phyloP scores from a whole-genome alignment of 2,329 filamentous ascomycete genomes.

The Penicillium sp. region DNA sequence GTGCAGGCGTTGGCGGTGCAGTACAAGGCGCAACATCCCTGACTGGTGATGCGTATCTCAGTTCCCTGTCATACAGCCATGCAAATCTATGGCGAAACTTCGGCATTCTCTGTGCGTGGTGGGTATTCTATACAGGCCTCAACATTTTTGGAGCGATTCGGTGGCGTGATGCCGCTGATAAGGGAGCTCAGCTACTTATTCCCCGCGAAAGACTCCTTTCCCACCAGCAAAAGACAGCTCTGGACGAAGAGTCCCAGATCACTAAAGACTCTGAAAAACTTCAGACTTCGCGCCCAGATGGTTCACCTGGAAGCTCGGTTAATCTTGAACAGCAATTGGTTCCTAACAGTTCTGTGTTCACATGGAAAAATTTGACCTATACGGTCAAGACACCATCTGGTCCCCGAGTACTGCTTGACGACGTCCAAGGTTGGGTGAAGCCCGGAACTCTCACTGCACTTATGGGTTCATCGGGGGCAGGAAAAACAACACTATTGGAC shows the following conservation, averaged over 20 bases:
- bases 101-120: constrained; percentile 67
- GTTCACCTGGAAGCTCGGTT: not conserved
- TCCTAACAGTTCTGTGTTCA: constrained; percentile 2
- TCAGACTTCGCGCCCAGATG: not conserved
- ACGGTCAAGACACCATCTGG: constrained; percentile 11
- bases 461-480: constrained; percentile 14
- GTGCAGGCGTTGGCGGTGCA: constrained; percentile 62
- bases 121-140: constrained; percentile 61
- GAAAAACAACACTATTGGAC: constrained; percentile 12
- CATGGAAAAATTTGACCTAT: constrained; percentile 14
- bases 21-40: constrained; percentile 53
- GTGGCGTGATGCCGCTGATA: constrained; percentile 60
- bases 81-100: constrained; percentile 64
- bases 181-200: constrained; percentile 62
- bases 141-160: constrained; percentile 62
- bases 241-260: not conserved
- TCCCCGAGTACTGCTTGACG: constrained; percentile 7
- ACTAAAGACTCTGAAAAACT: not conserved
- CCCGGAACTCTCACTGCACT: constrained; percentile 12
- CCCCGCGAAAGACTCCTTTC: constrained; percentile 48
- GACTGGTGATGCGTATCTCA: constrained; percentile 62
- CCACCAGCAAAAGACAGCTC: not conserved
- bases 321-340: not conserved
- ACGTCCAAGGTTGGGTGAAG: constrained; percentile 14
- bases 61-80: constrained; percentile 58